phyloP scores from a whole-genome alignment of 2,329 filamentous ascomycete species.

The Podosphaera aphanis region DNA sequence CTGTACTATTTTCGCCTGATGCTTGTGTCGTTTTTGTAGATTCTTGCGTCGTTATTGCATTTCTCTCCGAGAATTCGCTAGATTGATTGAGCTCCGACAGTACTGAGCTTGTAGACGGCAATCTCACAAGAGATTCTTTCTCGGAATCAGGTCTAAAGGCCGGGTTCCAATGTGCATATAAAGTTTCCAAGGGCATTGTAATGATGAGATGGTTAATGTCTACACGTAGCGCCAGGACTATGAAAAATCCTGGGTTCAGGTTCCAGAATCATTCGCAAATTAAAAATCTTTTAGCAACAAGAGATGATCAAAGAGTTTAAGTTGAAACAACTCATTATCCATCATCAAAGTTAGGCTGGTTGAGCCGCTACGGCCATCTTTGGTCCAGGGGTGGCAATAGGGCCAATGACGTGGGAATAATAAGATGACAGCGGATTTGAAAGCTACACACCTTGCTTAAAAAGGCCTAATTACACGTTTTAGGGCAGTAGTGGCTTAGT shows the following conservation, averaged over 20 bases:
- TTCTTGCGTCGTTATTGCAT: not conserved
- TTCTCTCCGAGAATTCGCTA: not conserved
- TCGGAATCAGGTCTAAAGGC: constrained; percentile 25
- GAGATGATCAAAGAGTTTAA: not conserved
- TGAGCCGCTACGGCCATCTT: constrained; percentile 5
- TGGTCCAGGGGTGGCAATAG: constrained; percentile 1
- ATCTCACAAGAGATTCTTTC: constrained; percentile 7
- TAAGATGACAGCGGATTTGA: not conserved
- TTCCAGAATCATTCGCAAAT: not conserved
- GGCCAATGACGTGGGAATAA: not conserved
- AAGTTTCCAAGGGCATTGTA: constrained; percentile 22
- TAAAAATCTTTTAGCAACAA: not conserved
- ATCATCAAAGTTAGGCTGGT: not conserved
- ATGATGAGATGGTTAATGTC: not conserved
- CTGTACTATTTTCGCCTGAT: too few species aligned
- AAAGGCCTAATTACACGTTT: too few species aligned
- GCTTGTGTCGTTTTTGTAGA: too few species aligned
- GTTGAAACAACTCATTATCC: not conserved
- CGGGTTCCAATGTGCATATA: constrained; percentile 26
- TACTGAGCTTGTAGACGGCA: constrained; percentile 1
- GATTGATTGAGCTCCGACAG: not conserved
- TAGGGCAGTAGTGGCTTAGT: too few species aligned
- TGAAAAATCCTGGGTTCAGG: not conserved
- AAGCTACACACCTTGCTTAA: too few species aligned
- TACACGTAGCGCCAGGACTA: not conserved